Evolutionary conservation across 75 land plant species (phyloP).

Genomic region (Gnetum montanum): DNA sequence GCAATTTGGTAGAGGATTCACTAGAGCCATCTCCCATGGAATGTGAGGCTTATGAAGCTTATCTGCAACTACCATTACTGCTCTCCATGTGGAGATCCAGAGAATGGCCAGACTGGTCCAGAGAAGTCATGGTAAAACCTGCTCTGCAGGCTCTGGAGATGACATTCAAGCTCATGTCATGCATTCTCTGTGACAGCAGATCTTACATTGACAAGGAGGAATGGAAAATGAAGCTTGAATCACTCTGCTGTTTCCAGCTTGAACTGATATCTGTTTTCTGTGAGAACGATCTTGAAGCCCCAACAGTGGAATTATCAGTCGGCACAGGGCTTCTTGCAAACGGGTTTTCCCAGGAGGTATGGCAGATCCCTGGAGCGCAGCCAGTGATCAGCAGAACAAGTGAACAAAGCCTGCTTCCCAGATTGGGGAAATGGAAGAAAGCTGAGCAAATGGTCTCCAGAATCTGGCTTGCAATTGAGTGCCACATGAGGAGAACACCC

Average conservation of each 20-base stretch:
- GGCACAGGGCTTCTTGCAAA: slow-evolving; percentile 21
- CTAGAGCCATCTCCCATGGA: slow-evolving; percentile 15
- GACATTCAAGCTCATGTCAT: slow-evolving; percentile 61
- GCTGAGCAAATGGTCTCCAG: slow-evolving; percentile 42
- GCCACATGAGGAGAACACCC: slow-evolving; percentile 50
- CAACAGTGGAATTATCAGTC: slow-evolving; percentile 21
- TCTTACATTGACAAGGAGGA: slow-evolving; percentile 50
- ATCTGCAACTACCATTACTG: slow-evolving; percentile 50
- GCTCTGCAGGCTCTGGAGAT: slow-evolving; percentile 61
- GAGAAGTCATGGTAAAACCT: slow-evolving; percentile 49
- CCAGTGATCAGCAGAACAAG: slow-evolving; percentile 46
- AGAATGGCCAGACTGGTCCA: slow-evolving; percentile 46
- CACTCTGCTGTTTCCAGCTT: slow-evolving; percentile 32
- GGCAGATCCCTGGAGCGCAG: slow-evolving; percentile 42
- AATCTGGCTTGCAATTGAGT: slow-evolving; percentile 44
- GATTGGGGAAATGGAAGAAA: slow-evolving; percentile 53
- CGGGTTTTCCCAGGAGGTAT: slow-evolving; percentile 42
- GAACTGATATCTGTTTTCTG: slow-evolving; percentile 44
- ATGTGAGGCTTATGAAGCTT: slow-evolving; percentile 48
- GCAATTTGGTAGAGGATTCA: not conserved
- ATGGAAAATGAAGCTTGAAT: slow-evolving; percentile 50
- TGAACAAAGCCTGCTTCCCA: slow-evolving; percentile 57
- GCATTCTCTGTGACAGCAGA: slow-evolving; percentile 45
- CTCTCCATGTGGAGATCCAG: slow-evolving; percentile 30
- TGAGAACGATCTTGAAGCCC: slow-evolving; percentile 44